Evolutionary conservation across 2,329 filamentous ascomycete species (phyloP), one percentile per base, ranked within the genome.

Genomic region (Leptographium galeiforme): DNA sequence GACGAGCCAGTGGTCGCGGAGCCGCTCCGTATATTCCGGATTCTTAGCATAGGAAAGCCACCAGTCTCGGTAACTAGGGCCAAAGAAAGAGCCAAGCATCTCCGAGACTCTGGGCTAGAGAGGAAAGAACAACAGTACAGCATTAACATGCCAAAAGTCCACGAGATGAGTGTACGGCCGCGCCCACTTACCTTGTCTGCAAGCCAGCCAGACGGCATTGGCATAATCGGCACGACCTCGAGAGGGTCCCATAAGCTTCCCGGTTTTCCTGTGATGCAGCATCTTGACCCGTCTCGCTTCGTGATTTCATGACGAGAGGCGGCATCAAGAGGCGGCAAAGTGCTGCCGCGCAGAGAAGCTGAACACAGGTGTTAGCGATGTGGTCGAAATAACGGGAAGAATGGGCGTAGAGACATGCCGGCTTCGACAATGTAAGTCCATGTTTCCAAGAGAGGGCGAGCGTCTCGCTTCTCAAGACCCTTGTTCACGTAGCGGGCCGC

Each of bases 71-170:
- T 67, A 65, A 1, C 56, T 54, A 6, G 52, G 57, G 2, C 58
- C 56, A 48, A 67, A 65, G 56, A 66, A 67, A n/a, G 60, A 63
- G 18, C 58, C 56, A 10, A 64, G 59, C 58, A 63, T 61, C 4
- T 60, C 57, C 12, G 47, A 41, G 10, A 61, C 56, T 7, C 45
- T 46, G 2, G 53, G 32, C 57, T 61, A 25, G 41, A 19, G 18
- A 14, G n/a, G 10, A 25, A 11, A 44, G 1, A 25, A 14, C 25
- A 25, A 25, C n/a, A 25, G 5, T 25, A 39, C 12, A 4, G 38
- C 25, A 58, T 53, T 14, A 40, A 48, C 34, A 11, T 10, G 41
- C 18, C 16, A 7, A 10, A 44, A 13, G 41, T 25, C 18, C 18
- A 44, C 19, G 6, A 18, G 10, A 18, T 18, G 41, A 18, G 46